Conservation (phyloP, 2,329 filamentous ascomycete genomes). For the Trichoderma afroharzianum region DNA sequence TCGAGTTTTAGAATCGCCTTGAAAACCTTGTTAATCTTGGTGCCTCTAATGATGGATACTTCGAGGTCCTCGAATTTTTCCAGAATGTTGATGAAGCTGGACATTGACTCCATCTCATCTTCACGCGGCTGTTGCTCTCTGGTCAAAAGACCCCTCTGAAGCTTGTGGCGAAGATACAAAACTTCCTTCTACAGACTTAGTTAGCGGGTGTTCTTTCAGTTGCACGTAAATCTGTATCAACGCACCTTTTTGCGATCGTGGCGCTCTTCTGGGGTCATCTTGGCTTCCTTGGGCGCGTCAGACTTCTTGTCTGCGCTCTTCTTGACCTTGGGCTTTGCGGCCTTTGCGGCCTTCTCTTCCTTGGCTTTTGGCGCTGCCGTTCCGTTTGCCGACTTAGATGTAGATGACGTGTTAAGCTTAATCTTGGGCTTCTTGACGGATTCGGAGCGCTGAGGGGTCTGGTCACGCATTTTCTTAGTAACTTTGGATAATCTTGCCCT, state of each 20-base stretch:
- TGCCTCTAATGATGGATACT: constrained; percentile 79
- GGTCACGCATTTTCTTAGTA: constrained; percentile 1
- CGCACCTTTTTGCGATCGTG: constrained; percentile 57
- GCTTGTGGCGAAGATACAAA: constrained; percentile 88
- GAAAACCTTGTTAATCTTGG: constrained; percentile 98
- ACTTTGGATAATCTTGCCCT: not conserved
- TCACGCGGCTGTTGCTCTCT: constrained; percentile 82
- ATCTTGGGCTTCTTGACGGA: constrained; percentile 67
- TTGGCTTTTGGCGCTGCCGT: constrained; percentile 54
- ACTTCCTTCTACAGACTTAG: constrained; percentile 60
- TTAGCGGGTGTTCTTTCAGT: constrained; percentile 31
- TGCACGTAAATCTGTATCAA: not conserved
- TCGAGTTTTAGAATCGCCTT: constrained; percentile 89
- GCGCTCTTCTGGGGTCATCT: constrained; percentile 56
- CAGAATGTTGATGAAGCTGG: constrained; percentile 73
- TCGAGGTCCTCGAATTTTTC: constrained; percentile 79
- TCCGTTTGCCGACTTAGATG: constrained; percentile 67
- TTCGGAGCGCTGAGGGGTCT: constrained; percentile 57
- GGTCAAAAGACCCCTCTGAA: constrained; percentile 90
- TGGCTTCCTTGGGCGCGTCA: constrained; percentile 52
- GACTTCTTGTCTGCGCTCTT: constrained; percentile 57
- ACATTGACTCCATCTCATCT: constrained; percentile 76
- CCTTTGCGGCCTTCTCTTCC: constrained; percentile 50
- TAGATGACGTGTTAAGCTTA: constrained; percentile 60
- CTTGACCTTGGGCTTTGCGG: constrained; percentile 54